Percentiles rank a stretch among this genome's conserved stretches.
Evolutionary conservation across 225 moss, liverwort and hornwort species (phyloP).

Genomic region (Takakia lepidozioides): DNA sequence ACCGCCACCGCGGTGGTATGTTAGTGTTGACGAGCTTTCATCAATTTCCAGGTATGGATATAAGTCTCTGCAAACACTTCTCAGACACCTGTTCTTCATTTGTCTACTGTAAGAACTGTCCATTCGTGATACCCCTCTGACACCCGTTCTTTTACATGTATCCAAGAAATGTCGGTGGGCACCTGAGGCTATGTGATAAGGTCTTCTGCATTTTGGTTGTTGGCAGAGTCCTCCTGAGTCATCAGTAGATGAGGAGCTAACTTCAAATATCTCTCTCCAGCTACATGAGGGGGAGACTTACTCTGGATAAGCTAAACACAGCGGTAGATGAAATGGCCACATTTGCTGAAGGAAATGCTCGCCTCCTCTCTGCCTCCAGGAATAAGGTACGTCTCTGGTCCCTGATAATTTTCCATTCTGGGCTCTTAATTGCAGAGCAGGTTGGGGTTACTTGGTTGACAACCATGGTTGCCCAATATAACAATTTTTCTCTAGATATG

Average conservation of each 20-base stretch:
- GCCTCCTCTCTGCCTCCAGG: constrained; percentile 70
- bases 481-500: too few species aligned
- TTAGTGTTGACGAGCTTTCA: constrained; percentile 68
- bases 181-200: background rate
- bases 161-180: constrained; percentile 4
- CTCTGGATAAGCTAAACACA: constrained; percentile 74
- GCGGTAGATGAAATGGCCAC: constrained; percentile 86
- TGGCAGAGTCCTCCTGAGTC: too few species aligned
- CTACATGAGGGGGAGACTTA: constrained; percentile 93
- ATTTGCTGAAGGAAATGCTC: constrained; percentile 66
- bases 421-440: background rate
- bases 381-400: constrained; percentile 68
- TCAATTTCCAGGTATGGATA: constrained; percentile 69
- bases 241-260: constrained; percentile 1
- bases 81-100: too few species aligned
- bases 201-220: too few species aligned
- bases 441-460: too few species aligned
- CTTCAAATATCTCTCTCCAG: constrained; percentile 25
- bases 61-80: too few species aligned
- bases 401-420: background rate
- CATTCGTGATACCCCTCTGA: too few species aligned
- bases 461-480: too few species aligned
- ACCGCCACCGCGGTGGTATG: constrained; percentile 70
- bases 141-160: too few species aligned
- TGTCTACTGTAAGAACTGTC: too few species aligned